Conservation (phyloP, 495 filamentous ascomycete species). For the Podospora pseudoanserina region DNA sequence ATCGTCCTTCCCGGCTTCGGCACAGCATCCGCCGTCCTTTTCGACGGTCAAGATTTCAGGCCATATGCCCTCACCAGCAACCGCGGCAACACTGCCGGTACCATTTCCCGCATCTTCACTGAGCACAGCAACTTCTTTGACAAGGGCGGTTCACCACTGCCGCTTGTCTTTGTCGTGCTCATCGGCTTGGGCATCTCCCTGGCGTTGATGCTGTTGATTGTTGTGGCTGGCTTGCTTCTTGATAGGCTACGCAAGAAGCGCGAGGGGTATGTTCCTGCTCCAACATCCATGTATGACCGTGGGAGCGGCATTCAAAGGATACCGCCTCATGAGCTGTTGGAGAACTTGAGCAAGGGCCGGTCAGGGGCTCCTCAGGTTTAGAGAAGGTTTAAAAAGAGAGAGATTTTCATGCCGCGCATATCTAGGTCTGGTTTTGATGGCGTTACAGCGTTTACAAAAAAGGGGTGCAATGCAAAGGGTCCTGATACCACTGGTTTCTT, state of each 20-base stretch:
- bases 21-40: constrained; percentile 77
- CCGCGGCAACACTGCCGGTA: constrained; percentile 59
- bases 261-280: constrained; percentile 83
- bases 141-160: constrained; percentile 47
- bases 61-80: constrained; percentile 79
- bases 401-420: not conserved
- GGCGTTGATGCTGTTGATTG: constrained; percentile 80
- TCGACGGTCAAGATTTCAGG: constrained; percentile 69
- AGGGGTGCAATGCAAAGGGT: not conserved
- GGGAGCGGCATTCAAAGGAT: constrained; percentile 72
- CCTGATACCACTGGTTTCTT: constrained; percentile 21
- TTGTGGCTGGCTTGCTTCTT: constrained; percentile 75
- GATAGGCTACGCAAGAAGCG: constrained; percentile 79
- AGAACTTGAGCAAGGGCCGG: constrained; percentile 39
- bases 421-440: not conserved
- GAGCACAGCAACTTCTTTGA: constrained; percentile 66
- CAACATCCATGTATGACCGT: constrained; percentile 68
- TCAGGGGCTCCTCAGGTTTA: constrained; percentile 42
- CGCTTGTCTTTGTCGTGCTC: constrained; percentile 82
- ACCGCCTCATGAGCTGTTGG: constrained; percentile 78
- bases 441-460: constrained; percentile 1
- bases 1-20: constrained; percentile 74
- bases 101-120: constrained; percentile 74
- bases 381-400: not conserved
- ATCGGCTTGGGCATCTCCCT: constrained; percentile 90